Evolutionary conservation across 2,329 filamentous ascomycete species (phyloP), one percentile per base, ranked within the genome.

Genomic region (Botrytis sinoallii): DNA sequence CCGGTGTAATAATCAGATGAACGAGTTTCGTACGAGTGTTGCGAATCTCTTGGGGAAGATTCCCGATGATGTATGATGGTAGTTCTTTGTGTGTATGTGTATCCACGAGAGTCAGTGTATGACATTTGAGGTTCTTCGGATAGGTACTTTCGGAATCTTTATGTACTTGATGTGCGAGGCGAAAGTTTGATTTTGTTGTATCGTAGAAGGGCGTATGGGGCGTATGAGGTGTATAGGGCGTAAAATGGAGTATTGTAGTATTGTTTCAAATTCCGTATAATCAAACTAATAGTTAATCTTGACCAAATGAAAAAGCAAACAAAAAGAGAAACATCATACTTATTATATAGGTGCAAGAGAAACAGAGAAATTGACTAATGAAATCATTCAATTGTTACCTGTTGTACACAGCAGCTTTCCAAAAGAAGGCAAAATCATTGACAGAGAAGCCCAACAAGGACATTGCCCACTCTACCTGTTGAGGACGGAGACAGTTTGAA

Each of bases 91-190:
- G 71, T 46, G 40, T 38, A 32, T 67, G 61, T 67, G 46, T 59
- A 38, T 72, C 71, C 63, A 48, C 52, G 64, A 68, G 71, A 60
- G 69, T 40, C 71, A 22, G 64, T 32, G 35, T 59, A 72, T 20
- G 71, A 52, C 63, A 69, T 69, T 60, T 59, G 25, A 16, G 4
- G 44, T 72, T 48, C 16, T 64, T 32, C 35, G n/a, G 52, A 44
- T 5, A 38, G 40, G 63, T 57, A 60, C 65, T 68, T 55, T 68
- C 65, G 66, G 66, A 66, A 44, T 32, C 44, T 68, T 60, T n/a
- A 52, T 46, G 14, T 46, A 20, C 29, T 35, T 69, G 18, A 61
- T 40, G n/a, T 48, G 40, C 46, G 40, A 72, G 48, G 25, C 18
- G n/a, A 59, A 25, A 48, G 25, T 29, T 29, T 42, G 38, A 25